Conservation (phyloP, 495 filamentous ascomycete genomes). For the Sporormia fimetaria region DNA sequence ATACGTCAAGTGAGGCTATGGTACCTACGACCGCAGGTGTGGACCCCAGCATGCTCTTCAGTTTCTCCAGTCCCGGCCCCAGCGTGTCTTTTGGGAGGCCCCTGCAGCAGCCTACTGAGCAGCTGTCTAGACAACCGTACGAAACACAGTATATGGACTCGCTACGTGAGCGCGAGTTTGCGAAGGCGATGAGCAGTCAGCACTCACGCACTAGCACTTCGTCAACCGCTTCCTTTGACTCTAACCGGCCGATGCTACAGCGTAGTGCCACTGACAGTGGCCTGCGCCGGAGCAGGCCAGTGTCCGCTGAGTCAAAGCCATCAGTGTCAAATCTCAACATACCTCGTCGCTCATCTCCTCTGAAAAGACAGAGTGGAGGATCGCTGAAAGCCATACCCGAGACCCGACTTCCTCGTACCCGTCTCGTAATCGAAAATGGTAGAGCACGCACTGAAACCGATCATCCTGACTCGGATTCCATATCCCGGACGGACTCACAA, state of each 20-base stretch:
- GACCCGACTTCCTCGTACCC: conserved; percentile 22
- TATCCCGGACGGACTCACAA: conserved; percentile 13
- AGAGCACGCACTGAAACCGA: conserved; percentile 32
- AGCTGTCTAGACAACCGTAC: conserved; percentile 23
- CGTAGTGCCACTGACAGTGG: conserved; percentile 32
- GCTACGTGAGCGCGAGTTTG: conserved; percentile 22
- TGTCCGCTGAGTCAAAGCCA: conserved; percentile 16
- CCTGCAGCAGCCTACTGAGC: conserved; percentile 1
- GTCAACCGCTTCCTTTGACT: conserved; percentile 15
- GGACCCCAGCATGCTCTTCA: conserved; percentile 28
- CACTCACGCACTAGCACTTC: conserved; percentile 29
- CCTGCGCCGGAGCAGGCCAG: conserved; percentile 19
- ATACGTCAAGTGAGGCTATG: conserved; percentile 5
- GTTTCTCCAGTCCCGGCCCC: conserved; percentile 23
- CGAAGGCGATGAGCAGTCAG: conserved; percentile 18
- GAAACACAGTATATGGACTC: conserved; percentile 25
- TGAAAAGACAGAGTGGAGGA: conserved; percentile 27
- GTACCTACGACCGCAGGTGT: conserved; percentile 26
- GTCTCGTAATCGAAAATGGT: conserved; percentile 32
- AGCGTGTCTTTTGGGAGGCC: conserved; percentile 6
- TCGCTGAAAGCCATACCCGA: conserved; percentile 25
- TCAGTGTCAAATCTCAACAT: conserved; percentile 19
- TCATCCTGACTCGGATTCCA: conserved; percentile 23
- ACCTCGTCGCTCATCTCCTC: conserved; percentile 22
- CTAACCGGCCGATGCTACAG: conserved; percentile 21